phyloP scores from a whole-genome alignment of 1,139 yeast species.

The Pneumocystis wakefieldiae region DNA sequence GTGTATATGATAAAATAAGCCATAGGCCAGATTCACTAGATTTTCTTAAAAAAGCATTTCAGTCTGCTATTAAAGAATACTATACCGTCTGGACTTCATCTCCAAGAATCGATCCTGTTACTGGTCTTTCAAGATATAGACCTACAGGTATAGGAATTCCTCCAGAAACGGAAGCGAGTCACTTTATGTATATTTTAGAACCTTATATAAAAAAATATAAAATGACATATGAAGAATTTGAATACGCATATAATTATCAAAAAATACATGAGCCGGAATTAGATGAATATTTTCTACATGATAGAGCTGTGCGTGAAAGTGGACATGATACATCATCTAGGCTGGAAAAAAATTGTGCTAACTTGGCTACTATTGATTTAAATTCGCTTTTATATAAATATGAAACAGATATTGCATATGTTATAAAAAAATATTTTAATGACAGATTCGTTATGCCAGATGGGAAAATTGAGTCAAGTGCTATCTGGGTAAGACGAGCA shows the following conservation, averaged over 20 bases:
- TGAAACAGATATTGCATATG: constrained; percentile 66
- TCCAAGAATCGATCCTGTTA: constrained; percentile 60
- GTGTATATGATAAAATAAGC: constrained; percentile 46
- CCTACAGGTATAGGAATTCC: constrained; percentile 88
- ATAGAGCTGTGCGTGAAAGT: constrained; percentile 88
- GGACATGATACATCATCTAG: constrained; percentile 94
- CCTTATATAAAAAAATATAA: constrained; percentile 56
- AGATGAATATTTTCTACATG: constrained; percentile 82
- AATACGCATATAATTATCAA: constrained; percentile 52
- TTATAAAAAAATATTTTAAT: constrained; percentile 43
- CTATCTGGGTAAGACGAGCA: constrained; percentile 48
- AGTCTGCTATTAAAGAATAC: constrained; percentile 81
- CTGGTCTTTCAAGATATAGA: constrained; percentile 80
- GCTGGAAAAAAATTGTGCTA: constrained; percentile 77
- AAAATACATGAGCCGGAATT: constrained; percentile 56
- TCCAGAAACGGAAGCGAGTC: constrained; percentile 90
- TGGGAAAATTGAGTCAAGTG: constrained; percentile 33
- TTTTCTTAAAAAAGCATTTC: constrained; percentile 47
- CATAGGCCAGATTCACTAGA: constrained; percentile 33
- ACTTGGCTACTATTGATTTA: constrained; percentile 80
- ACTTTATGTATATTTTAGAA: constrained; percentile 56
- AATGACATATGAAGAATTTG: constrained; percentile 52
- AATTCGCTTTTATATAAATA: constrained; percentile 79
- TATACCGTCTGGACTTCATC: constrained; percentile 57
- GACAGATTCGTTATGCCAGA: constrained; percentile 28